A percentile compares a stretch with the other conserved stretches of the same genome.
These are phyloP conservation scores for Geotrichum aggregatum DNA, from an alignment of 1,139 yeast genomes.

Conservation along the genomic window DNA sequence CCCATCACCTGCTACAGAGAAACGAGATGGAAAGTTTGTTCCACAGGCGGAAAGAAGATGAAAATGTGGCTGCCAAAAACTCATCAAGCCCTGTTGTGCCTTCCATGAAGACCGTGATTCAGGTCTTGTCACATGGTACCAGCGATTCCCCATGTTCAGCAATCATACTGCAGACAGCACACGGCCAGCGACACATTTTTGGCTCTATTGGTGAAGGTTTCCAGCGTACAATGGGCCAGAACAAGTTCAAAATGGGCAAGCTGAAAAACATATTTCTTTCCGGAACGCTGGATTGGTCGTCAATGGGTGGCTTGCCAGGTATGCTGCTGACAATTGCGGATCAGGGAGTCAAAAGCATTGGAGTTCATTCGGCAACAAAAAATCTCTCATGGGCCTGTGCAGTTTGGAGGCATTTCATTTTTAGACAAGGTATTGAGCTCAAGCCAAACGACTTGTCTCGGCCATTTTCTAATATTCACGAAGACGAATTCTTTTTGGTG, in stretches of 20 bases:
- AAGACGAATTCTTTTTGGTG: constrained; percentile 53
- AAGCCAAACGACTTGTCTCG: constrained; percentile 8
- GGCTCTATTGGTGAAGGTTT: constrained; percentile 86
- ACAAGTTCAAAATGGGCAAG: constrained; percentile 38
- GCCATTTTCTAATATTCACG: constrained; percentile 27
- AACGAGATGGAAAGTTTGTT: background rate
- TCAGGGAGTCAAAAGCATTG: constrained; percentile 56
- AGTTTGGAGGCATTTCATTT: constrained; percentile 87
- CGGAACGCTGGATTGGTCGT: constrained; percentile 68
- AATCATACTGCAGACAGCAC: constrained; percentile 48
- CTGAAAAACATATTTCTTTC: constrained; percentile 67
- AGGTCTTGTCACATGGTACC: constrained; percentile 51
- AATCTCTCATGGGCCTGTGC: constrained; percentile 52
- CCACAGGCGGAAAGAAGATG: constrained; percentile 2
- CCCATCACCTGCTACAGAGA: constrained; percentile 3
- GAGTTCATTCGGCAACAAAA: constrained; percentile 46
- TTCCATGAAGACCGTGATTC: constrained; percentile 30
- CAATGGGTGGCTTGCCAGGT: constrained; percentile 88
- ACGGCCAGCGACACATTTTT: constrained; percentile 60
- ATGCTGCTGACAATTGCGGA: constrained; percentile 79
- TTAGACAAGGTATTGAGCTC: constrained; percentile 67
- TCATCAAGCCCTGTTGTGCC: constrained; percentile 12
- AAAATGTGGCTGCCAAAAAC: background rate
- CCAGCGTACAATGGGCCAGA: constrained; percentile 59
- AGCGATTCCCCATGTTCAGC: constrained; percentile 60